Percentiles rank a stretch among this genome's conserved stretches.
Conservation (phyloP, 148 eudicot species). For the Amaranthus hypochondriacus region DNA sequence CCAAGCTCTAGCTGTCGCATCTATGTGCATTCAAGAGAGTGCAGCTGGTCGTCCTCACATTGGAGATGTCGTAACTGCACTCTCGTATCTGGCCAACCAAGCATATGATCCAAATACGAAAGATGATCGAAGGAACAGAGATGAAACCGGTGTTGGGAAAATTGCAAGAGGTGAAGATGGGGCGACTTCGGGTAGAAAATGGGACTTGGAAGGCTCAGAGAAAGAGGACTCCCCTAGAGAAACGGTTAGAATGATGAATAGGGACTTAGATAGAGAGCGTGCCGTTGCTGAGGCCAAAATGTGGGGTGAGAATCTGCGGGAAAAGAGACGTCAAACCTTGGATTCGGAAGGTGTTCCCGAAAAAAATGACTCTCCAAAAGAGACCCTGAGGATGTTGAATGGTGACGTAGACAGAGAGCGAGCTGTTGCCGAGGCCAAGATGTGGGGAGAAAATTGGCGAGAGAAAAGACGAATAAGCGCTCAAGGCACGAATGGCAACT, state of each 20-base stretch:
- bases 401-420: constrained; percentile 30
- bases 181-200: constrained; percentile 53
- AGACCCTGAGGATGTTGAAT: constrained; percentile 31
- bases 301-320: constrained; percentile 79
- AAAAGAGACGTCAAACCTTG: constrained; percentile 35
- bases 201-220: constrained; percentile 71
- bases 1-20: constrained; percentile 82
- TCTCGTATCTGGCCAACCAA: constrained; percentile 79
- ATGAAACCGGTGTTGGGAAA: constrained; percentile 40
- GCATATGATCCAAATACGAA: constrained; percentile 43
- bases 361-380: constrained; percentile 33
- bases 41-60: constrained; percentile 82
- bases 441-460: constrained; percentile 38
- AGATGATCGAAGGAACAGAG: constrained; percentile 41
- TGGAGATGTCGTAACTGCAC: constrained; percentile 89
- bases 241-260: constrained; percentile 48
- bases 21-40: constrained; percentile 90
- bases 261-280: constrained; percentile 65
- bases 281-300: constrained; percentile 89
- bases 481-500: constrained; percentile 36
- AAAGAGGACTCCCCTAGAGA: constrained; percentile 72
- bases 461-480: constrained; percentile 60
- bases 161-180: constrained; percentile 51
- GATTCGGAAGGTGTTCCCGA: constrained; percentile 31
- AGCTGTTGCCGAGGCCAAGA: constrained; percentile 39